phyloP scores from a whole-genome alignment of 257 asterid species.

The Leonotis leonurus region DNA sequence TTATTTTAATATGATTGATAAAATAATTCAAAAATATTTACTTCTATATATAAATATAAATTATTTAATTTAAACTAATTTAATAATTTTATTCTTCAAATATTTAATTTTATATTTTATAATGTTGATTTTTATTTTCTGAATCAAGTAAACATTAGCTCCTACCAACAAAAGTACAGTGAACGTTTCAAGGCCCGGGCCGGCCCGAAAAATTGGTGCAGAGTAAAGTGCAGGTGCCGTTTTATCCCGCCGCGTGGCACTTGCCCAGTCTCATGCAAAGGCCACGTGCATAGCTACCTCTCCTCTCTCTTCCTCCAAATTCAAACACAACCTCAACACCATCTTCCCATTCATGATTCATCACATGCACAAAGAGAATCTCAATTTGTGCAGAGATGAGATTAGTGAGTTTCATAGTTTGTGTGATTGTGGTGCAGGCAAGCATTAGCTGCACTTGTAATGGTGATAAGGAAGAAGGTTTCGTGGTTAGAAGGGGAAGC shows the following conservation, averaged over 20 bases:
- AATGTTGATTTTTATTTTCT: no score
- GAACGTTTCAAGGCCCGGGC: no score
- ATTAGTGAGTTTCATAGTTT: neutral
- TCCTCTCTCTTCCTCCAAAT: neutral
- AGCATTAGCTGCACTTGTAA: neutral
- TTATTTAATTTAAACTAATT: no score
- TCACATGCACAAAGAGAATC: neutral
- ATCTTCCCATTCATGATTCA: neutral
- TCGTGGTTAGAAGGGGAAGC: constrained; percentile 35
- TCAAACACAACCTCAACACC: neutral
- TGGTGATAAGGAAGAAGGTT: constrained; percentile 12
- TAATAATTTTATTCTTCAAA: no score
- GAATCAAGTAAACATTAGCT: no score
- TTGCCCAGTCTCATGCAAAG: constrained; percentile 39
- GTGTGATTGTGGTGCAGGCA: neutral
- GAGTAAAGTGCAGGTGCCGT: neutral
- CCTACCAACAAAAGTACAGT: no score
- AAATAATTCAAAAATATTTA: no score
- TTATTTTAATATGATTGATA: no score
- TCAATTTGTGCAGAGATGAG: neutral
- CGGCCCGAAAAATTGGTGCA: no score
- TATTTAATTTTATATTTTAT: no score
- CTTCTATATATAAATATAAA: no score
- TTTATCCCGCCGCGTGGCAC: constrained; percentile 31
- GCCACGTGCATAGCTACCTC: constrained; percentile 43